Evolutionary conservation across 2,329 filamentous ascomycete species (phyloP).

Genomic region (Trichophyton simii): DNA sequence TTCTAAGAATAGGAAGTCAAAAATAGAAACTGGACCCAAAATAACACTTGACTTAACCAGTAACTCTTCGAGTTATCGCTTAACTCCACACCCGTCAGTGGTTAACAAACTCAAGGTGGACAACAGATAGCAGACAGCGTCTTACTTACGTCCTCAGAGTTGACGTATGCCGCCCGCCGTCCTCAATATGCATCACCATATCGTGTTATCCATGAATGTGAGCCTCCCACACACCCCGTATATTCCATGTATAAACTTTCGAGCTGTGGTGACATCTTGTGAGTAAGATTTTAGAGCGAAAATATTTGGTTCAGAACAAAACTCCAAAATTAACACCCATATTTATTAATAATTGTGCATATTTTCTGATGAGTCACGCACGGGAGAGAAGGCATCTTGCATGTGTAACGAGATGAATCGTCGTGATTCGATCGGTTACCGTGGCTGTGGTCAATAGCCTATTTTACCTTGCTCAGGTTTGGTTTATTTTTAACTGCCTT

Average conservation of each 20-base stretch:
- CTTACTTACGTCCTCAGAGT: background rate
- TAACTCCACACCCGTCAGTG: background rate
- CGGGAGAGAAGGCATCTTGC: background rate
- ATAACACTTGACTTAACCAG: too few relatives aligned
- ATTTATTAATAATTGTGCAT: conserved; percentile 4
- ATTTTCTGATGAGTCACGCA: conserved; percentile 5
- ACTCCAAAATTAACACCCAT: background rate
- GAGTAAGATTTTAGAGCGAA: background rate
- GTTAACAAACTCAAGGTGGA: background rate
- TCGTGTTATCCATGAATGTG: background rate
- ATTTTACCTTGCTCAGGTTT: background rate
- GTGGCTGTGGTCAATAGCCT: conserved; percentile 1
- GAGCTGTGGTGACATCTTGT: background rate
- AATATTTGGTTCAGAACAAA: background rate
- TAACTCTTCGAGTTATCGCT: background rate
- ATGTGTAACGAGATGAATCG: background rate
- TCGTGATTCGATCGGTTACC: background rate
- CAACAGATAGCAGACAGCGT: background rate
- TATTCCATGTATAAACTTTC: background rate
- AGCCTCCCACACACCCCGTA: background rate
- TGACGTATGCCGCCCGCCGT: background rate
- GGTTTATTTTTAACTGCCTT: conserved; percentile 4
- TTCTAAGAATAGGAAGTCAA: background rate
- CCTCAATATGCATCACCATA: background rate
- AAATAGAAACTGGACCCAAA: background rate